A percentile compares a stretch with the other conserved stretches of the same genome.
Evolutionary conservation across 2,329 filamentous ascomycete species (phyloP).

Genomic region (Fusarium chaquense): DNA sequence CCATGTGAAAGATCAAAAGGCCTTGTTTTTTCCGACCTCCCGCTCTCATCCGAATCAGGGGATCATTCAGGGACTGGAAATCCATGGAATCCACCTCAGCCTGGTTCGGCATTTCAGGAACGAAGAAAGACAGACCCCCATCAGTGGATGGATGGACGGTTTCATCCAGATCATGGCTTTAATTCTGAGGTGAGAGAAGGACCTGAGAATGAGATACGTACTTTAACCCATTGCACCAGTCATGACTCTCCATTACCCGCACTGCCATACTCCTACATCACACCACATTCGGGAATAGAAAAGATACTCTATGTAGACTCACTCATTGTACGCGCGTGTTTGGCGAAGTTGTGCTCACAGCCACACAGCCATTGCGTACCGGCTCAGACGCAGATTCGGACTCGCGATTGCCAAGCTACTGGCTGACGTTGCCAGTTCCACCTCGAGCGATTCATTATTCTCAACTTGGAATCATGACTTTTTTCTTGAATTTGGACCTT

Average conservation of each 20-base stretch:
- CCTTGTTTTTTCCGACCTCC: conserved; percentile 29
- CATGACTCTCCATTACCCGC: conserved; percentile 28
- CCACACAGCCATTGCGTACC: conserved; percentile 38
- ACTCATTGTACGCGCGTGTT: conserved; percentile 29
- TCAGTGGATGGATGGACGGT: conserved; percentile 7
- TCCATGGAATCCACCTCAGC: conserved; percentile 6
- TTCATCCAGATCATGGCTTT: conserved; percentile 22
- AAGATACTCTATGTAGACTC: background rate
- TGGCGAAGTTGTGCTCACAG: conserved; percentile 43
- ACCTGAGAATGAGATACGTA: background rate
- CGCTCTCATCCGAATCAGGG: conserved; percentile 35
- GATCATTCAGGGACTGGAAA: conserved; percentile 28
- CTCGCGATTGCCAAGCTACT: conserved; percentile 41
- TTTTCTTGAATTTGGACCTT: background rate
- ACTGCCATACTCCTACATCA: conserved; percentile 36
- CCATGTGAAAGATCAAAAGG: background rate
- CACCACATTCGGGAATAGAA: conserved; percentile 18
- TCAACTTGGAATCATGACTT: conserved; percentile 1
- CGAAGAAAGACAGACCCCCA: conserved; percentile 15
- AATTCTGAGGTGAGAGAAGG: background rate
- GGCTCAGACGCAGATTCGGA: conserved; percentile 17
- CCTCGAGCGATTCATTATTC: conserved; percentile 16
- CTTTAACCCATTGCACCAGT: conserved; percentile 17
- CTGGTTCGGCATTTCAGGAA: conserved; percentile 39
- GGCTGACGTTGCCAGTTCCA: conserved; percentile 45